These are phyloP conservation scores for Flammula alnicola DNA, from an alignment of 1,284 basidiomycete species.

Conservation along the genomic window DNA sequence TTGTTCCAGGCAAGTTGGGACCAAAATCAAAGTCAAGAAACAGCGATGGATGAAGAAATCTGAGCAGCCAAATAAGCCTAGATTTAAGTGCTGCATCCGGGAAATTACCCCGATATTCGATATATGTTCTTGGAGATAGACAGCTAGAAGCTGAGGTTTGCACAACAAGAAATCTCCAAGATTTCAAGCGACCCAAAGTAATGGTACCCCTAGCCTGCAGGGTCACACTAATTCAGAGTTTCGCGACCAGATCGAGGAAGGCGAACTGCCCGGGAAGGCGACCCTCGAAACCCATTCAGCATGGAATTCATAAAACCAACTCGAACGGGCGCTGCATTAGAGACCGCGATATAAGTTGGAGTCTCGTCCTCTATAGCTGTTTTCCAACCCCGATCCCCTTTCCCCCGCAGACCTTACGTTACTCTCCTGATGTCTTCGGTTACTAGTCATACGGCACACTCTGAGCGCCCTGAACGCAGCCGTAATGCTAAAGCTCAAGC, in stretches of 20 bases:
- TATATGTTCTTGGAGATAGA: constrained; percentile 22
- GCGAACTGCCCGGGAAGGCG: constrained; percentile 52
- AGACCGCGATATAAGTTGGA: constrained; percentile 43
- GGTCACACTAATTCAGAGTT: constrained; percentile 45
- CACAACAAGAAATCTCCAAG: constrained; percentile 14
- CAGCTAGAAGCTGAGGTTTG: constrained; percentile 17
- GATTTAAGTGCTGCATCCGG: constrained; percentile 16
- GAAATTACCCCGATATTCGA: constrained; percentile 9
- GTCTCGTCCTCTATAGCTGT: constrained; percentile 31
- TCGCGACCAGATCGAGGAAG: constrained; percentile 53
- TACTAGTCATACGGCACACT: constrained; percentile 42
- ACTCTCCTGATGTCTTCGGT: constrained; percentile 43
- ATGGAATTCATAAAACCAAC: constrained; percentile 35
- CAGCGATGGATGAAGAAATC: constrained; percentile 3
- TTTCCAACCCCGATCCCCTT: constrained; percentile 43
- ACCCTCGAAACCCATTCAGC: constrained; percentile 33
- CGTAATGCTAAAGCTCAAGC: constrained; percentile 91
- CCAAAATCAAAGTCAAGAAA: constrained; percentile 1
- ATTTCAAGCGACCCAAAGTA: constrained; percentile 21
- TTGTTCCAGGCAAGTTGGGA: constrained; percentile 14
- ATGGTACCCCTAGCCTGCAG: constrained; percentile 35
- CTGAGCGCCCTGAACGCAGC: constrained; percentile 74
- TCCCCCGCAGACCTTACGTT: constrained; percentile 40
- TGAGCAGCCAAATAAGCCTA: constrained; percentile 19
- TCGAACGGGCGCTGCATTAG: constrained; percentile 34